Percentiles rank a stretch among this genome's conserved stretches.
phyloP scores from a whole-genome alignment of 495 filamentous ascomycete species.

The Thermochaetoides thermophila region DNA sequence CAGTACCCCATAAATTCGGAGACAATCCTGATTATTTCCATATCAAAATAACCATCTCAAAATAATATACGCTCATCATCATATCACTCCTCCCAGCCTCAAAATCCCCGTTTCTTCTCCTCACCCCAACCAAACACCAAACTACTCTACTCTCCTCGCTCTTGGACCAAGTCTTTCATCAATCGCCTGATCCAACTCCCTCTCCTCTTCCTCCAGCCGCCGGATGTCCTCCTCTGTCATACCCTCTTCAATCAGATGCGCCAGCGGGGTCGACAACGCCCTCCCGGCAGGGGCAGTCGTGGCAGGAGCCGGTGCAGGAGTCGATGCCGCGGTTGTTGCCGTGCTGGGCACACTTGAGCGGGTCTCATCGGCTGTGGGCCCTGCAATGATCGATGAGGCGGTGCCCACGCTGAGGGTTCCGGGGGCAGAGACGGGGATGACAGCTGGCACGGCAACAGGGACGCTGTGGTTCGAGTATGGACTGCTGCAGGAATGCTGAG shows the following conservation, averaged over 20 bases:
- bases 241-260: slow-evolving; percentile 34
- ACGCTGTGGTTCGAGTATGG: slow-evolving; percentile 27
- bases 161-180: no score
- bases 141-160: no score
- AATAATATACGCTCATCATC: no score
- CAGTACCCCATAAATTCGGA: no score
- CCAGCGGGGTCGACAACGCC: slow-evolving; percentile 19
- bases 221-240: slow-evolving; percentile 35
- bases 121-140: no score
- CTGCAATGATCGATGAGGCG: slow-evolving; percentile 2
- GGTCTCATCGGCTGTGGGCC: slow-evolving; percentile 2
- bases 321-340: no score
- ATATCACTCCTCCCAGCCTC: not conserved
- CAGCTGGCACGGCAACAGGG: no score
- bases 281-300: not conserved
- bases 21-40: no score
- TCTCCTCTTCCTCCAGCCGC: slow-evolving; percentile 34
- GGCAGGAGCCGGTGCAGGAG: not conserved
- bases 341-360: slow-evolving; percentile 7
- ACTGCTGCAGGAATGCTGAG: no score
- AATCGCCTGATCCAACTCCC: slow-evolving; percentile 34
- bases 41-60: no score
- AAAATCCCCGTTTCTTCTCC: slow-evolving; percentile 11
- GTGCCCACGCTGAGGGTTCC: slow-evolving; percentile 8
- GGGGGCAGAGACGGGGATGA: not conserved